A percentile compares a stretch with the other conserved stretches of the same genome.
phyloP scores from a whole-genome alignment of 1,284 basidiomycete genomes.

The Tylopilus sp. region DNA sequence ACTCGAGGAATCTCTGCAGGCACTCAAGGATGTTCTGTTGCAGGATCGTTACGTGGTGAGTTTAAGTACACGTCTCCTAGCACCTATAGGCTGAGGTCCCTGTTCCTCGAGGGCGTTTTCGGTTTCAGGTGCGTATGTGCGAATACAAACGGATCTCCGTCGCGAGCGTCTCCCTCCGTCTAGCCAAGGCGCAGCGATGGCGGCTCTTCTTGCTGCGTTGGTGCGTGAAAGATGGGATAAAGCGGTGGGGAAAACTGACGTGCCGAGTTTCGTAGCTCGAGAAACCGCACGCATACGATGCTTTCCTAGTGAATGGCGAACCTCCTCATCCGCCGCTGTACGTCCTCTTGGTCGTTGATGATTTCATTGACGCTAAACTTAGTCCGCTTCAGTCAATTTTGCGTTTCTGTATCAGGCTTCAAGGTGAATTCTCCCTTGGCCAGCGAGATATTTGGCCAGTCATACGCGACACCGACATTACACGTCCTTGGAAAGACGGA shows the following conservation, averaged over 20 bases:
- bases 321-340: constrained; percentile 69
- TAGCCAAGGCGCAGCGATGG: constrained; percentile 82
- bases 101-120: constrained; percentile 64
- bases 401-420: constrained; percentile 69
- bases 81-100: neutral
- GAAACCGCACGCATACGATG: constrained; percentile 46
- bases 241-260: neutral
- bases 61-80: neutral
- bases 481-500: constrained; percentile 82
- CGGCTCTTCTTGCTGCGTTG: constrained; percentile 68
- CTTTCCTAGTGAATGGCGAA: constrained; percentile 64
- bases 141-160: neutral
- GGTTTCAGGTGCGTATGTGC: constrained; percentile 61
- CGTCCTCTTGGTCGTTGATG: constrained; percentile 18
- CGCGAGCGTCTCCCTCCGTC: neutral
- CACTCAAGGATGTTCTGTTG: constrained; percentile 24
- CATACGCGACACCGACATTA: constrained; percentile 70
- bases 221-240: constrained; percentile 36
- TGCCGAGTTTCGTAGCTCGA: constrained; percentile 20
- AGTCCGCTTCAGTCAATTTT: constrained; percentile 52
- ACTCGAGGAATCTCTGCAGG: constrained; percentile 52
- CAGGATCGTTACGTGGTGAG: constrained; percentile 55
- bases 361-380: neutral
- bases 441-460: constrained; percentile 52
- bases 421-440: constrained; percentile 47